Evolutionary conservation across 495 filamentous ascomycete species (phyloP), one percentile per base, ranked within the genome.

Genomic region (Parachaetomium inaequale): DNA sequence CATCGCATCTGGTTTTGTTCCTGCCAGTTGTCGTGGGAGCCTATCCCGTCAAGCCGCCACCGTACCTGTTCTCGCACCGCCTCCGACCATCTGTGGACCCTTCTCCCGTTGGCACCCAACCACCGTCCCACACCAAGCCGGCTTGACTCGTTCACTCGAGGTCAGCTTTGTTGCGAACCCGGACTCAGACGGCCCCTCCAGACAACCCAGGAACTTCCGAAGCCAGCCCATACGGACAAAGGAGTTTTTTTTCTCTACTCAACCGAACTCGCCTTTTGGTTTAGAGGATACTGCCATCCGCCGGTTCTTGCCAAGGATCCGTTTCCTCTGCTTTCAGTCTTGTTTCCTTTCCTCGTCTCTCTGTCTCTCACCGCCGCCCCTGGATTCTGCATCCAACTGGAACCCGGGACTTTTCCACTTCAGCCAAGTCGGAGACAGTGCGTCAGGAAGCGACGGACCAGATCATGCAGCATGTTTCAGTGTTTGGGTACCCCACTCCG

Each of bases 401-500:
- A 58, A 32, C 36, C 54, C 32, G 54, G 38, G 52, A 32, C 42
- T 34, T 60, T 61, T 59, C 54, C 49, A 40, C 38, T 55, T 49
- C 63, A 62, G 8, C 15, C 29, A 19, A 47, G 32, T 61, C 72
- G 71, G 71, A 63, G 62, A 70, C 21, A 64, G 29, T 15, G 34
- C 21, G 42, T 17, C 42, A 36, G 45, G 32, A 45, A 25, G 62
- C 67, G 59, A 70, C 62, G 67, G 55, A 62, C 59, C 65, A 59
- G 68, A 80, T 68, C 72, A 82, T 82, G 79, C 79, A 82, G 78
- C 76, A 82, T 79, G 77, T 78, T 70, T 65, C 78, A 74, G 76
- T 74, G 61, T 81, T 73, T 71, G 79, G 79, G 70, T 80, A 80
- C 75, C 79, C 78, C 68, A 81, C 78, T 69, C 79, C 79, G 55